Conservation (phyloP, 169 alveolate species). For the Eimeria maxima region DNA sequence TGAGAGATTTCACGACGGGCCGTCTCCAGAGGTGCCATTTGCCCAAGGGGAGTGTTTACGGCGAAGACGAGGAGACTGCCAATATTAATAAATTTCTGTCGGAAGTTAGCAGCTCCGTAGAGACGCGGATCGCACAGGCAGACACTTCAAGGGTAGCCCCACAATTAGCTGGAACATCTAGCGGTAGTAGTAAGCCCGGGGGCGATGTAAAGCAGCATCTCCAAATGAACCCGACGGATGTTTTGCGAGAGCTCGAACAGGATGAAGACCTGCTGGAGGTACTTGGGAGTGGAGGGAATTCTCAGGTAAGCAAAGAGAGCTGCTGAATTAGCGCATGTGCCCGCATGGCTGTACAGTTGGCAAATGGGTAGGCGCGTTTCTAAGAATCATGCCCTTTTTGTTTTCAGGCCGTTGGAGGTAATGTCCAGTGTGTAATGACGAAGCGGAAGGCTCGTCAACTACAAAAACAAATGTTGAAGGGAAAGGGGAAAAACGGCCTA, state of each 20-base stretch:
- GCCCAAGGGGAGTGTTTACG: constrained; percentile 70
- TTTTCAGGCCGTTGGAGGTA: constrained; percentile 25
- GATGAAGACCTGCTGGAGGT: constrained; percentile 54
- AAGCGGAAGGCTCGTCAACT: constrained; percentile 75
- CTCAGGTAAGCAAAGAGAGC: not conserved
- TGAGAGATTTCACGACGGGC: constrained; percentile 97
- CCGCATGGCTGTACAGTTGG: not conserved
- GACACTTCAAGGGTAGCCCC: not conserved
- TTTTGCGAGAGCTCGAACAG: constrained; percentile 49
- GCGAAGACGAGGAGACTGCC: constrained; percentile 43
- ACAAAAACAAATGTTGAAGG: constrained; percentile 78
- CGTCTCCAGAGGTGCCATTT: constrained; percentile 90
- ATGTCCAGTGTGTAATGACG: constrained; percentile 28
- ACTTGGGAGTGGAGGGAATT: not conserved
- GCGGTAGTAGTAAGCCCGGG: not conserved
- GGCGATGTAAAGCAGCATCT: not conserved
- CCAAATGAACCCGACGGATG: constrained; percentile 46
- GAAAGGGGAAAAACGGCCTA: not conserved
- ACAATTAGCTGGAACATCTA: not conserved
- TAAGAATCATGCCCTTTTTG: not conserved
- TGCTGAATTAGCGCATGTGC: not conserved
- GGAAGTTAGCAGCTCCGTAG: constrained; percentile 10
- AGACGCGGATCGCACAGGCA: not conserved
- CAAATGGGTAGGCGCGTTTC: not conserved
- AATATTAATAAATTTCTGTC: not conserved